Percentiles rank a stretch among this genome's conserved stretches.
phyloP scores from a whole-genome alignment of 164 flowering plant species.

The Liriodendron chinense region DNA sequence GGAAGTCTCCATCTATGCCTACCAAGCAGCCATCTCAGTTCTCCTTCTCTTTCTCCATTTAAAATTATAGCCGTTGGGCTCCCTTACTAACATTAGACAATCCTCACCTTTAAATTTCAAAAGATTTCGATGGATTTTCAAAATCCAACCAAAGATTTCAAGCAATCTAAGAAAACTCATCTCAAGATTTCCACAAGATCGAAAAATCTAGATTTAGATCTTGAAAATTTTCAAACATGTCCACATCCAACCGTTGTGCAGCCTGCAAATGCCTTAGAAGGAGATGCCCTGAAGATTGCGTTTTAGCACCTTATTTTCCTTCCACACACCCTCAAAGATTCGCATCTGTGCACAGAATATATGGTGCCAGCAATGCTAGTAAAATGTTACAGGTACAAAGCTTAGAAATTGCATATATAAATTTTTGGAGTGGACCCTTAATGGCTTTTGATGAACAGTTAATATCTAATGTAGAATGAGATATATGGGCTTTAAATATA shows the following conservation, averaged over 20 bases:
- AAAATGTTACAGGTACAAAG: conserved; percentile 26
- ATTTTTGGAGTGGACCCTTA: not conserved
- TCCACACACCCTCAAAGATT: conserved; percentile 29
- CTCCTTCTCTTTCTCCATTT: conserved; percentile 1
- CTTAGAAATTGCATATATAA: not conserved
- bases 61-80: conserved; percentile 21
- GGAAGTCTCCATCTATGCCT: not conserved
- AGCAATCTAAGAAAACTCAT: not conserved
- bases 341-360: conserved; percentile 27
- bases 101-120: not conserved
- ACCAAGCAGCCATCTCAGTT: not conserved
- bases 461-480: too few species aligned
- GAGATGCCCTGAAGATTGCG: conserved; percentile 29
- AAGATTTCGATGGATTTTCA: not conserved
- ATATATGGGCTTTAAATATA: too few species aligned
- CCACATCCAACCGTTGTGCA: conserved; percentile 27
- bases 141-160: conserved; percentile 7
- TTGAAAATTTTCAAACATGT: conserved; percentile 12
- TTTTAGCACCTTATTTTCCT: conserved; percentile 33
- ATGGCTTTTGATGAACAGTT: too few species aligned
- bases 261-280: conserved; percentile 29
- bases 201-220: conserved; percentile 11
- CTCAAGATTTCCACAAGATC: conserved; percentile 4
- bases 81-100: conserved; percentile 5
- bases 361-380: conserved; percentile 31